Evolutionary conservation across 768 basidiomycete species (phyloP).

Genomic region (Fistulinella prunicolor): DNA sequence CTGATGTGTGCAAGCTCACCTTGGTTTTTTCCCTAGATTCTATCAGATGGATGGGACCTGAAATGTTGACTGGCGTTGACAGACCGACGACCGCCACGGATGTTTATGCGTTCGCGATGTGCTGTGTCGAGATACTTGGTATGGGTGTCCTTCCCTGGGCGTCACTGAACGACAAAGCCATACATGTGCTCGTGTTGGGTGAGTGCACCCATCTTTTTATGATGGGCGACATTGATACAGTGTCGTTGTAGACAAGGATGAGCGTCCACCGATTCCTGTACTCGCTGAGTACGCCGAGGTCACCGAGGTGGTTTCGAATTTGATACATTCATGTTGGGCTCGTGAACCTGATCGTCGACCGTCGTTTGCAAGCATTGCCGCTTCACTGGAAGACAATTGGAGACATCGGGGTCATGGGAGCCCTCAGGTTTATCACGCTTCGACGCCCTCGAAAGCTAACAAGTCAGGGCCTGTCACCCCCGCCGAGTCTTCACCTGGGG

Average conservation of each 20-base stretch:
- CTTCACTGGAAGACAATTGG: constrained; percentile 44
- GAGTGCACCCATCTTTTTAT: constrained; percentile 13
- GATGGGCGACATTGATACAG: constrained; percentile 17
- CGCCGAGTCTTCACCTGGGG: constrained; percentile 17
- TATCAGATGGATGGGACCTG: constrained; percentile 70
- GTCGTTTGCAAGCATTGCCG: constrained; percentile 47
- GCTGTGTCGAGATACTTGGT: constrained; percentile 59
- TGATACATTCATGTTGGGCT: constrained; percentile 59
- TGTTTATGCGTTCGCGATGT: constrained; percentile 68
- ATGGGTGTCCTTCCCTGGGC: constrained; percentile 64
- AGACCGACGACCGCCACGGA: constrained; percentile 55
- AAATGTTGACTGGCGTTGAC: constrained; percentile 50
- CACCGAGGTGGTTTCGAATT: constrained; percentile 34
- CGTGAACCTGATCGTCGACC: constrained; percentile 50
- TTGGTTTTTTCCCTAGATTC: constrained; percentile 47
- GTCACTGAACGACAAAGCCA: constrained; percentile 46
- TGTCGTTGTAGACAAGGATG: constrained; percentile 42
- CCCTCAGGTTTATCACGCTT: background rate
- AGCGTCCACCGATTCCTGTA: constrained; percentile 48
- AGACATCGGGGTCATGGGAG: constrained; percentile 32
- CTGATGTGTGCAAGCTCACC: background rate
- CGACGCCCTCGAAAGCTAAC: background rate
- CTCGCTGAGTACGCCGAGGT: constrained; percentile 32
- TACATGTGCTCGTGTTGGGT: constrained; percentile 53
- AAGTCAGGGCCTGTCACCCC: background rate